Evolutionary conservation across 345 rosid species (phyloP).

Genomic region (Turritis glabra): DNA sequence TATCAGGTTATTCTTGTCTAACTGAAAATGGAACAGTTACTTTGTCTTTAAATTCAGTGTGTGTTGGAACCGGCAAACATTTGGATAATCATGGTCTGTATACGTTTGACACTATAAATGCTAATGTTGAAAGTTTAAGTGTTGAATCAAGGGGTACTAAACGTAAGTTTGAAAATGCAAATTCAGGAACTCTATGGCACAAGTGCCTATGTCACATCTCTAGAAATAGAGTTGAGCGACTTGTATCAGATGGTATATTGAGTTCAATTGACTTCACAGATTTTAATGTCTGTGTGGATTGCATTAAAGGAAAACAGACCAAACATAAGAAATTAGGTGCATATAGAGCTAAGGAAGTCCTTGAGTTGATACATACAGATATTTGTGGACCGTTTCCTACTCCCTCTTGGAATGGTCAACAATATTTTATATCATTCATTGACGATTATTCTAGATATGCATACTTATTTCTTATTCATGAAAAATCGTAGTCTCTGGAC

Average conservation of each 20-base stretch:
- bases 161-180: background rate
- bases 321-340: background rate
- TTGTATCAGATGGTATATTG: background rate
- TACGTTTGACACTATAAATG: no score
- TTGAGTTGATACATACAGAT: no score
- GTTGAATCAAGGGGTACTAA: background rate
- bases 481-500: no score
- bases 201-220: constrained; percentile 2
- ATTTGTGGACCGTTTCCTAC: no score
- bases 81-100: no score
- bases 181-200: background rate
- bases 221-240: background rate
- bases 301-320: background rate
- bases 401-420: no score
- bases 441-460: background rate
- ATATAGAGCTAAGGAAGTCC: background rate
- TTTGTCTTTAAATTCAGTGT: no score
- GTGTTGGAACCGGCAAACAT: no score
- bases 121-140: background rate
- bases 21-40: no score
- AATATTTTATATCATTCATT: background rate
- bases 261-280: background rate
- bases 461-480: no score
- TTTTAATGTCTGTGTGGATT: background rate
- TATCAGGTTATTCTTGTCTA: no score